Evolutionary conservation across 148 eudicot genomes (phyloP).

Genomic region (Fagopyrum homotropicum): DNA sequence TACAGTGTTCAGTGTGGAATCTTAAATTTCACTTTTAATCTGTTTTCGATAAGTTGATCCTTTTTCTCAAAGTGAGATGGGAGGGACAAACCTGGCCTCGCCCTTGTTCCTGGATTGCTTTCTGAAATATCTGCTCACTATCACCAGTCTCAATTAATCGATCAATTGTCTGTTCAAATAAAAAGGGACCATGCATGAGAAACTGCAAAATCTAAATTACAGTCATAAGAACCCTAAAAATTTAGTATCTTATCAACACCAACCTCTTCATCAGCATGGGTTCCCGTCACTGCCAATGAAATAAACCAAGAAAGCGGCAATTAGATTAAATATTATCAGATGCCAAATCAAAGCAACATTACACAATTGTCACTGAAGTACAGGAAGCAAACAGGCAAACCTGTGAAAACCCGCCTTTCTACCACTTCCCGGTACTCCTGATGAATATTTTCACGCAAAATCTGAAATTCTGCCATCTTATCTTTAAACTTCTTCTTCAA

Average conservation of each 20-base stretch:
- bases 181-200: neutral
- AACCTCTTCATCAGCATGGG: constrained; percentile 89
- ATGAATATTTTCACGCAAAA: constrained; percentile 67
- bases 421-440: constrained; percentile 93
- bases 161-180: constrained; percentile 66
- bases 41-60: neutral
- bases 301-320: neutral
- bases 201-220: neutral
- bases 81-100: constrained; percentile 73
- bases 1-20: neutral
- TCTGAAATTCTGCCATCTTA: constrained; percentile 84
- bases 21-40: neutral
- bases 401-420: constrained; percentile 94
- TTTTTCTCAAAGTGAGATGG: constrained; percentile 3
- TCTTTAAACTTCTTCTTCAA: constrained; percentile 82
- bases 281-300: constrained; percentile 67
- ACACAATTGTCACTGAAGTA: neutral
- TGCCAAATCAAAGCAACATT: neutral
- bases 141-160: constrained; percentile 87
- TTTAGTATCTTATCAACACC: neutral
- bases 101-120: constrained; percentile 90
- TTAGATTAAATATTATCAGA: constrained; percentile 17
- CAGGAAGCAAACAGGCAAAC: constrained; percentile 23
- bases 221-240: neutral
- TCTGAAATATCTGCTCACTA: constrained; percentile 90